These are phyloP conservation scores for Cordyceps tenuipes DNA, from an alignment of 2,329 filamentous ascomycete species.

Conservation along the genomic window DNA sequence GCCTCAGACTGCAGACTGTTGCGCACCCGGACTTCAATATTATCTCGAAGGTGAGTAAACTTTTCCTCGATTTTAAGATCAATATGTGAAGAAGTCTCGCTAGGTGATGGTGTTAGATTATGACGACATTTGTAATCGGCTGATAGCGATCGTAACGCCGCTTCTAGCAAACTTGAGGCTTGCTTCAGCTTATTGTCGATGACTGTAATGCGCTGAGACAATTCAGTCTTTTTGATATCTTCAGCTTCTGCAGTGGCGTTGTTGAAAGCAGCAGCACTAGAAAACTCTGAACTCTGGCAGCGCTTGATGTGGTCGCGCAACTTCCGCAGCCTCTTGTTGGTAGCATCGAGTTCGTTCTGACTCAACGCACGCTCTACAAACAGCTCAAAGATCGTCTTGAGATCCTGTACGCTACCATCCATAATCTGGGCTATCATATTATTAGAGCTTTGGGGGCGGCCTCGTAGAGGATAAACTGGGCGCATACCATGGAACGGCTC, in stretches of 20 bases:
- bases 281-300: slow-evolving; percentile 1
- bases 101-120: background rate
- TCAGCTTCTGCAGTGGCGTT: background rate
- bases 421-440: background rate
- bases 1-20: background rate
- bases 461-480: background rate
- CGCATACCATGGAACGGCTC: background rate
- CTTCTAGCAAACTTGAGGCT: background rate
- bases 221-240: background rate
- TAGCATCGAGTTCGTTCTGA: background rate
- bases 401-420: background rate
- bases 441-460: background rate
- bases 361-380: background rate
- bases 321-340: background rate
- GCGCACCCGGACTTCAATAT: background rate
- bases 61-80: background rate
- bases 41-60: background rate
- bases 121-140: background rate
- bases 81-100: slow-evolving; percentile 1
- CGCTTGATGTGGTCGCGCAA: background rate
- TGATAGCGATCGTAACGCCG: background rate
- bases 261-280: background rate
- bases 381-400: background rate
- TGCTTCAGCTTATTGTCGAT: background rate
- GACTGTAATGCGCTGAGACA: background rate